Conservation (phyloP, 176 grass and related monocot genomes). For the Oryza rufipogon region DNA sequence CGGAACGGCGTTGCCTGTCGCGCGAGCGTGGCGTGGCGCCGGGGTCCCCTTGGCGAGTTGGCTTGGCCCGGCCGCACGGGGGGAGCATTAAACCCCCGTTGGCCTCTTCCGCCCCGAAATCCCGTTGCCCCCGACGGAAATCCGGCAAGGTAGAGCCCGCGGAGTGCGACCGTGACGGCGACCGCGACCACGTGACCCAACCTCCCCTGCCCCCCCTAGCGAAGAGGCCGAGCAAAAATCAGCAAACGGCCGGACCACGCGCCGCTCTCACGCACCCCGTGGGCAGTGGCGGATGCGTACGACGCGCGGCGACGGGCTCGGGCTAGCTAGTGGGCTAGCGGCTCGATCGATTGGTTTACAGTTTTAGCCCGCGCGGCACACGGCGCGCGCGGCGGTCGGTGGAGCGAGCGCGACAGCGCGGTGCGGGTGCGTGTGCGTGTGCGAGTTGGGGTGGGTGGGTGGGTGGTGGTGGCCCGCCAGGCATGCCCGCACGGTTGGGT, state of each 20-base stretch:
- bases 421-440: not conserved
- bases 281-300: not conserved
- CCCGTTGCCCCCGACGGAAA: slow-evolving; percentile 41
- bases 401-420: not conserved
- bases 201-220: not conserved
- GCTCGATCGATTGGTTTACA: not conserved
- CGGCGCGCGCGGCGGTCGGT: not conserved
- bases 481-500: slow-evolving; percentile 51
- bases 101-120: not conserved
- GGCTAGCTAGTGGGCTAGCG: no score
- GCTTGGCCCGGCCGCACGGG: slow-evolving; percentile 26
- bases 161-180: not conserved
- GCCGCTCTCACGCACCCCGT: not conserved
- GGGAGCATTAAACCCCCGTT: slow-evolving; percentile 41
- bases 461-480: not conserved
- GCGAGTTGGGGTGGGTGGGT: not conserved
- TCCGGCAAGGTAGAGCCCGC: not conserved
- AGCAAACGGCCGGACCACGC: not conserved
- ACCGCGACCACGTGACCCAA: slow-evolving; percentile 13
- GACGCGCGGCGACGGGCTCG: slow-evolving; percentile 14
- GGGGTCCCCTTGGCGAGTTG: not conserved
- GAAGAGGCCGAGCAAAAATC: not conserved
- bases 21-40: not conserved
- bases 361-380: not conserved
- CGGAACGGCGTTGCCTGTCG: not conserved